Evolutionary conservation across 768 basidiomycete species (phyloP), one percentile per base, ranked within the genome.

Genomic region (Boletus reticuloceps): DNA sequence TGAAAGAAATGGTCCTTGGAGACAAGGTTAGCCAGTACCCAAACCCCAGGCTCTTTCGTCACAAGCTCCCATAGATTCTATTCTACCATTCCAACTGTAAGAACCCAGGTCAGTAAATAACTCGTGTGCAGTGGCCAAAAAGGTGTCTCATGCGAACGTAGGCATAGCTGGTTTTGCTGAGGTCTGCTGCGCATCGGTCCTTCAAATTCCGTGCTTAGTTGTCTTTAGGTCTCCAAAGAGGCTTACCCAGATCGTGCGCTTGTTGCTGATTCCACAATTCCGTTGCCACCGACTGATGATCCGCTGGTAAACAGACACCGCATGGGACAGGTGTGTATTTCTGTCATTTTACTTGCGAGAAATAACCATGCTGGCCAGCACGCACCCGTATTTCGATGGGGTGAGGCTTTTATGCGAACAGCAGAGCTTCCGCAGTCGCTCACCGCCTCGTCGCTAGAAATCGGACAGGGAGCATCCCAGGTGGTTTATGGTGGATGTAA

Each of bases 401-500:
- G 90, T 90, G 64, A 59, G 82, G 12, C 22, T 1, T 50, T 56
- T 66, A 5, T 34, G 51, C 32, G 32, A 37, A 27, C 29, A 39
- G 17, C 29, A 36, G 31, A 29, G 31, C 36, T 27, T 31, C n/a
- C 47, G 31, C 47, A 27, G 37, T 47, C 36, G n/a, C 57, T 50
- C 42, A 46, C 22, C 38, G 40, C 38, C 16, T 40, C 38, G 20
- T 34, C 16, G 25, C 51, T 63, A 92, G 91, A 95, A 95, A 83
- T 82, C 92, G 3, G 79, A 91, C 53, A 63, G 84, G 63, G 77
- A 79, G 4, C 77, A 84, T 12, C 94, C 94, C 2, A 90, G 81
- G 66, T 98, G 94, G 94, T 94, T 79, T 75, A 98, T 98, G 94
- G 89, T 94, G 36, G 86, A 93, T 62, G 73, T 87, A 49, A 81